phyloP scores from a whole-genome alignment of 1,139 yeast genomes.

The Candida smagusa region DNA sequence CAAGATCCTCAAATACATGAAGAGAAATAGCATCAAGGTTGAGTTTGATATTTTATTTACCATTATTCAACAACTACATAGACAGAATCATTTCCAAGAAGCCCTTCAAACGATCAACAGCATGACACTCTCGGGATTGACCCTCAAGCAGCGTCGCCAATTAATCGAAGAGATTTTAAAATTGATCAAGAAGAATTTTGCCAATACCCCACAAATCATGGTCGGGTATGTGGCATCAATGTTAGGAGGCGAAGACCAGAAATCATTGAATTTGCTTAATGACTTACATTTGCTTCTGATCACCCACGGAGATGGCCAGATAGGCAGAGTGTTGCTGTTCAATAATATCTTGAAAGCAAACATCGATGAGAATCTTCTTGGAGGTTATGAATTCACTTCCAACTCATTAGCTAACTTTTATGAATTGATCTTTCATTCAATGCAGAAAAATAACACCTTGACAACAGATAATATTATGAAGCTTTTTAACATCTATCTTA shows the following conservation, averaged over 20 bases:
- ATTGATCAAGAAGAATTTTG: conserved; percentile 29
- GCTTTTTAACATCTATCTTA: conserved; percentile 21
- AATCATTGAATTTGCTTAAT: conserved; percentile 19
- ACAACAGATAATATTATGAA: conserved; percentile 17
- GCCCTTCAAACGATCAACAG: conserved; percentile 35
- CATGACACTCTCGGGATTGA: conserved; percentile 23
- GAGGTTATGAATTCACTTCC: conserved; percentile 23
- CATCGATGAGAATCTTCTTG: conserved; percentile 25
- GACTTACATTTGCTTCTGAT: conserved; percentile 23
- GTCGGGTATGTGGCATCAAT: conserved; percentile 38
- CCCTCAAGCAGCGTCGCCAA: conserved; percentile 14
- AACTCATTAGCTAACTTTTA: conserved; percentile 26
- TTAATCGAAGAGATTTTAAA: conserved; percentile 31
- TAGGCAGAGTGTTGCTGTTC: conserved; percentile 11
- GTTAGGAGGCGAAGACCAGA: conserved; percentile 15
- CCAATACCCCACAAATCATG: conserved; percentile 32
- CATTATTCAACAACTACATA: conserved; percentile 28
- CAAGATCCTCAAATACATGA: conserved; percentile 33
- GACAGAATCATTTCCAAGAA: conserved; percentile 30
- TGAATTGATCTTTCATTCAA: conserved; percentile 19
- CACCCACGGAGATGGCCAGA: conserved; percentile 18
- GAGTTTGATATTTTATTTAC: conserved; percentile 22
- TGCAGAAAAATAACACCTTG: conserved; percentile 10
- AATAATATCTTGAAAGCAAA: conserved; percentile 23
- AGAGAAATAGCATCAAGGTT: conserved; percentile 25